Base-by-base conservation (phyloP, 495 filamentous ascomycete species). In the Evansstolkia leycettana region DNA sequence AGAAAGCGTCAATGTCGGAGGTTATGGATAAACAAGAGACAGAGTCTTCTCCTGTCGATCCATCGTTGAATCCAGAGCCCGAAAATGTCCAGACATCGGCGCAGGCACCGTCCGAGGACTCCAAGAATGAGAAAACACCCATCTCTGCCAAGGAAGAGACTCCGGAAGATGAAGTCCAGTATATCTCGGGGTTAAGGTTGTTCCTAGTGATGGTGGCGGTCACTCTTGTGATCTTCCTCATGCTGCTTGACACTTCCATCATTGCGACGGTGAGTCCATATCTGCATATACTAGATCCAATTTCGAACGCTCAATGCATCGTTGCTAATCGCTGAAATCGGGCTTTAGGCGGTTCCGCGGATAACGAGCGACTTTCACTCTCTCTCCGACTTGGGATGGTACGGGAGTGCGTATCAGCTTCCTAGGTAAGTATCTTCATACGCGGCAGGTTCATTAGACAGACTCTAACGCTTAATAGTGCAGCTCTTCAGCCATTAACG, bases 191-290 rank as follows among this genome's bases (percentile, higher is more conserved):
- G 0, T 24, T 50, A 18, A 58, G 58, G 36, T 36, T 62, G 1
- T 17, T 42, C 3, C 13, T 40, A 14, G 32, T 55, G 15, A 33
- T 60, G 10, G 45, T 27, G 1, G 35, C 37, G 2, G 26, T 45
- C 9, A 45, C 41, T 0, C n/a, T 65, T 5, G 58, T 53, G n/a
- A 47, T 42, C 28, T 70, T 71, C 41, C 42, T 72, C 17, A 52
- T 70, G 41, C 42, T 73, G 34, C 47, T 75, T 2, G 70, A 73
- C 41, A 50, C 43, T n/a, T 57, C 69, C 2, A 72, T 75, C 39
- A 43, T 75, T 39, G 40, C 53, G 9, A 69, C 69, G 0, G 69
- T 69, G 33, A 45, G 50, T 44, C 7, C 23, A n/a, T n/a, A n/a
- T n/a, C n/a, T n/a, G 25, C 12, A 32, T 26, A n/a, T n/a, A n/a